Evolutionary conservation across 345 rosid genomes (phyloP).

Genomic region (Raphanus sativus): DNA sequence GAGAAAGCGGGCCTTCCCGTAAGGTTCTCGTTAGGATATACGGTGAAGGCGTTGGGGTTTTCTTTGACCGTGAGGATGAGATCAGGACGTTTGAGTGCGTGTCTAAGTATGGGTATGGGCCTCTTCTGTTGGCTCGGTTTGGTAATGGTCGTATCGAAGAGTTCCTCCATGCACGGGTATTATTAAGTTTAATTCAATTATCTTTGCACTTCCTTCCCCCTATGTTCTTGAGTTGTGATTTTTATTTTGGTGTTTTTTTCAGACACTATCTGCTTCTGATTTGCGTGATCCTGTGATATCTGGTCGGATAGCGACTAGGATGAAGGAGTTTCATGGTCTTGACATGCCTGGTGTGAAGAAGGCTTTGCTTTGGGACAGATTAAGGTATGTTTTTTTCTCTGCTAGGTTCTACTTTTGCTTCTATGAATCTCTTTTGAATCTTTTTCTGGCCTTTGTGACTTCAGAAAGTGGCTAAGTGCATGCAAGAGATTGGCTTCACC

Average conservation of each 20-base stretch:
- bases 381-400: slow-evolving; percentile 52
- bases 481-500: slow-evolving; percentile 62
- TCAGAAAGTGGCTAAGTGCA: slow-evolving; percentile 69
- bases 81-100: slow-evolving; percentile 81
- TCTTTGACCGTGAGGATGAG: slow-evolving; percentile 78
- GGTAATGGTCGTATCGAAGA: slow-evolving; percentile 83
- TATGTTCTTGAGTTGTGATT: not conserved
- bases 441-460: not conserved
- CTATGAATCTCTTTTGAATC: too few species aligned
- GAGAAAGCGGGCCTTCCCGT: slow-evolving; percentile 33
- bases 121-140: slow-evolving; percentile 74
- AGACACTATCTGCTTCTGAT: slow-evolving; percentile 84
- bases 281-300: slow-evolving; percentile 75
- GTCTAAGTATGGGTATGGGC: slow-evolving; percentile 92
- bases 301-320: slow-evolving; percentile 67
- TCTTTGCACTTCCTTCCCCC: not conserved
- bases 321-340: slow-evolving; percentile 85
- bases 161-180: slow-evolving; percentile 83
- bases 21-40: slow-evolving; percentile 80
- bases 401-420: slow-evolving; percentile 6
- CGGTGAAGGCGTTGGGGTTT: slow-evolving; percentile 87
- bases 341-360: slow-evolving; percentile 66
- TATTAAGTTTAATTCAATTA: slow-evolving; percentile 9
- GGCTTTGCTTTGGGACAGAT: slow-evolving; percentile 71
- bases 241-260: slow-evolving; percentile 15